Conservation (phyloP, 345 rosid species). For the Acer campestre region DNA sequence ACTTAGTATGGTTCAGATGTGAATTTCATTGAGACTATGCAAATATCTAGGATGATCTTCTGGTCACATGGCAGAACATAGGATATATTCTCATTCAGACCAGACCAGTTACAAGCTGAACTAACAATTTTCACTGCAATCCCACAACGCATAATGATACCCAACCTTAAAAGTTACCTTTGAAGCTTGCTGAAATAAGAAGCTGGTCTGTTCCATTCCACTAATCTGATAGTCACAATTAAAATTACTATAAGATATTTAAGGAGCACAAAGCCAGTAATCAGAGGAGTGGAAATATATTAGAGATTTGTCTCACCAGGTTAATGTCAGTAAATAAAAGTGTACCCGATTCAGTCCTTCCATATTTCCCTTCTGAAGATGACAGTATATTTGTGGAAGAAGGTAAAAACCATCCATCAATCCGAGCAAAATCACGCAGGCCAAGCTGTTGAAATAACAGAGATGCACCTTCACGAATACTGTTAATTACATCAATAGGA, state of each 20-base stretch:
- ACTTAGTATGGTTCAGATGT: background rate
- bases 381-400: constrained; percentile 40
- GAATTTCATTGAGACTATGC: constrained; percentile 2
- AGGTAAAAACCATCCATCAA: constrained; percentile 96
- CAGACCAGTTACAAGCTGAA: background rate
- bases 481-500: constrained; percentile 66
- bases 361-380: constrained; percentile 46
- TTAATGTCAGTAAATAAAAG: constrained; percentile 83
- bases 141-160: background rate
- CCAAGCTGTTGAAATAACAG: constrained; percentile 68
- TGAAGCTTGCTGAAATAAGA: constrained; percentile 96
- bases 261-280: constrained; percentile 10
- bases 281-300: constrained; percentile 10
- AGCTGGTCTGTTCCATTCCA: constrained; percentile 99
- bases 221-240: constrained; percentile 64
- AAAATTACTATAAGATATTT: constrained; percentile 9
- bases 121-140: constrained; percentile 2
- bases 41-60: constrained; percentile 5
- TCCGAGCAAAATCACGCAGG: constrained; percentile 87
- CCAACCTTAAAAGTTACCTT: constrained; percentile 54
- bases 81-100: constrained; percentile 3
- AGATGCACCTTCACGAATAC: constrained; percentile 85
- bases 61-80: background rate
- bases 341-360: constrained; percentile 46
- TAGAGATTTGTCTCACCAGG: constrained; percentile 54